Conservation (phyloP, 371 early-diverging fungal genomes). For the Encephalitozoon romaleae region DNA sequence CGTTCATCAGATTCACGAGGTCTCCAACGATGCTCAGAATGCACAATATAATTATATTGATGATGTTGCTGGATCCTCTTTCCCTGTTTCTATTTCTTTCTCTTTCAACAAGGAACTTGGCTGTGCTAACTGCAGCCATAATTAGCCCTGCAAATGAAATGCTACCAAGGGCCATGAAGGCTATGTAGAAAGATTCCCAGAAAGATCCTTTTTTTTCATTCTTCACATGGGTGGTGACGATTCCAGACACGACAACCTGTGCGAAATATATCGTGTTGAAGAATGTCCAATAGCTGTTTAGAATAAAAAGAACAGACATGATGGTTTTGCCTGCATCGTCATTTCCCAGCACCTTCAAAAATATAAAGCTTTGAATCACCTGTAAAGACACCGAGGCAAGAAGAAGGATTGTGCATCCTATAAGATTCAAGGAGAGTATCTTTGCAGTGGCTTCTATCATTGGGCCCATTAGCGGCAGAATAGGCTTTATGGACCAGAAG, state of each 20-base stretch:
- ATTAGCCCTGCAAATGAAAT: slow-evolving; percentile 38
- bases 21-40: slow-evolving; percentile 2
- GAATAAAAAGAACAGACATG: slow-evolving; percentile 14
- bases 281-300: slow-evolving; percentile 27
- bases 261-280: slow-evolving; percentile 30
- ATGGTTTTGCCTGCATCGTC: slow-evolving; percentile 28
- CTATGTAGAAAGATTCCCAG: neutral
- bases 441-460: slow-evolving; percentile 22
- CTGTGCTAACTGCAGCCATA: slow-evolving; percentile 13
- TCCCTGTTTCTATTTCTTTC: slow-evolving; percentile 5
- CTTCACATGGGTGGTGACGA: slow-evolving; percentile 1
- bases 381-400: slow-evolving; percentile 42
- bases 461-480: neutral
- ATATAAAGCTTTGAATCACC: slow-evolving; percentile 36
- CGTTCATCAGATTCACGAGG: slow-evolving; percentile 3
- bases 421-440: slow-evolving; percentile 35
- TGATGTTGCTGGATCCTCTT: neutral
- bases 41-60: neutral
- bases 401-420: slow-evolving; percentile 33
- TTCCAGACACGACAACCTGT: slow-evolving; percentile 19
- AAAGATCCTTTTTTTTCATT: neutral
- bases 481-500: neutral
- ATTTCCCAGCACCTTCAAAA: slow-evolving; percentile 29
- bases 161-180: slow-evolving; percentile 20
- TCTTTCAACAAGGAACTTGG: slow-evolving; percentile 2